A percentile compares a stretch with the other conserved stretches of the same genome.
Conservation (phyloP, 2,329 filamentous ascomycete species). For the Massarina eburnea region DNA sequence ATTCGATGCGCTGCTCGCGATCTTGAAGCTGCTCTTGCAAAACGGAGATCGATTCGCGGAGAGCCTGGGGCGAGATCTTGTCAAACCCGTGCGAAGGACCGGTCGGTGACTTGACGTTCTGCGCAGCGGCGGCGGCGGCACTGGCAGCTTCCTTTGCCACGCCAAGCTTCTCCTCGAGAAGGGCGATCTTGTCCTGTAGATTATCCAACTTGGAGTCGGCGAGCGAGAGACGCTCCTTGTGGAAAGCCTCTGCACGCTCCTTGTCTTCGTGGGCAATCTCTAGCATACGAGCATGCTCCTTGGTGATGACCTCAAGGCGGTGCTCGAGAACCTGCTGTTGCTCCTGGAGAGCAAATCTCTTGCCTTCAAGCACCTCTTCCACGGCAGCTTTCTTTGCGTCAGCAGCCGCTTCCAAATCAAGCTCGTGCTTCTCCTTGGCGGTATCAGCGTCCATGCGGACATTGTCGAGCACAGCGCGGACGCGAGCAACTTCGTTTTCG, state of each 20-base stretch:
- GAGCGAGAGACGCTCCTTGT: constrained; percentile 78
- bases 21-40: constrained; percentile 96
- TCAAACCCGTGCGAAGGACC: constrained; percentile 60
- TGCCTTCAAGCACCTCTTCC: constrained; percentile 55
- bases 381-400: constrained; percentile 65
- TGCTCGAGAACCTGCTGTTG: constrained; percentile 46
- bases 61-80: constrained; percentile 89
- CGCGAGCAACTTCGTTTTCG: constrained; percentile 73
- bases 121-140: constrained; percentile 78
- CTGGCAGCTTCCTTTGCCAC: constrained; percentile 85
- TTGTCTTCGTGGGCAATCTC: constrained; percentile 78
- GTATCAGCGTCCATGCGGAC: constrained; percentile 79
- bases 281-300: constrained; percentile 65
- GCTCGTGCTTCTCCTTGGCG: constrained; percentile 76
- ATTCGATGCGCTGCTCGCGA: constrained; percentile 86
- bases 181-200: constrained; percentile 78
- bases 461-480: constrained; percentile 75
- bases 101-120: constrained; percentile 51
- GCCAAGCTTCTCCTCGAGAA: constrained; percentile 88
- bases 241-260: constrained; percentile 74
- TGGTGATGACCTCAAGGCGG: constrained; percentile 47
- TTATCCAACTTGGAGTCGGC: constrained; percentile 83
- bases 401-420: constrained; percentile 79
- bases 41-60: constrained; percentile 94
- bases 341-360: constrained; percentile 58